Evolutionary conservation across 148 eudicot genomes (phyloP).

Genomic region (Chenopodium formosanum): DNA sequence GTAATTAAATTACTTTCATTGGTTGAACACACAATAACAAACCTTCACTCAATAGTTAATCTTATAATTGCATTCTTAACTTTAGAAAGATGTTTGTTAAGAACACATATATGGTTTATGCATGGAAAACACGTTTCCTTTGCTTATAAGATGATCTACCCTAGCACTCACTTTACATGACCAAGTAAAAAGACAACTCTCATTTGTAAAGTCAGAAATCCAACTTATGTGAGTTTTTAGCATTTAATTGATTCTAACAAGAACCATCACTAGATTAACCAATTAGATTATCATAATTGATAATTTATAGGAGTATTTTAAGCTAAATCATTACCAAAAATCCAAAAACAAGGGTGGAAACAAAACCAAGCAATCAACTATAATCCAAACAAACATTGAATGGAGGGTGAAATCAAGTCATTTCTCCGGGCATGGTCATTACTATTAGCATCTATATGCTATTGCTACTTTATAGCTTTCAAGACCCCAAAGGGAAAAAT

Average conservation of each 20-base stretch:
- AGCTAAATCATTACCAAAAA: neutral
- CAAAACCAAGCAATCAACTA: neutral
- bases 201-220: no score
- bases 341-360: neutral
- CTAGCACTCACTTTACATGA: neutral
- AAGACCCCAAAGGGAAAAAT: constrained; percentile 25
- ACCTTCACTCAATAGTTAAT: no score
- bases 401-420: constrained; percentile 35
- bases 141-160: neutral
- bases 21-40: no score
- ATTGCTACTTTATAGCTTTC: constrained; percentile 32
- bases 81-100: neutral
- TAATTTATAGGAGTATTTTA: no score
- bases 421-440: constrained; percentile 37
- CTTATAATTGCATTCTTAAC: no score
- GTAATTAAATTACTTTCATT: no score
- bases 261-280: no score
- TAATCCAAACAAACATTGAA: neutral
- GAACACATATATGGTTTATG: neutral
- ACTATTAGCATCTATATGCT: constrained; percentile 28
- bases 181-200: neutral
- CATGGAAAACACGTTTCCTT: neutral
- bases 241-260: neutral
- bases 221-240: neutral
- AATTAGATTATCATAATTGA: neutral